These are phyloP conservation scores for Ophiostoma tasmaniense DNA, from an alignment of 2,329 filamentous ascomycete genomes.

Conservation along the genomic window DNA sequence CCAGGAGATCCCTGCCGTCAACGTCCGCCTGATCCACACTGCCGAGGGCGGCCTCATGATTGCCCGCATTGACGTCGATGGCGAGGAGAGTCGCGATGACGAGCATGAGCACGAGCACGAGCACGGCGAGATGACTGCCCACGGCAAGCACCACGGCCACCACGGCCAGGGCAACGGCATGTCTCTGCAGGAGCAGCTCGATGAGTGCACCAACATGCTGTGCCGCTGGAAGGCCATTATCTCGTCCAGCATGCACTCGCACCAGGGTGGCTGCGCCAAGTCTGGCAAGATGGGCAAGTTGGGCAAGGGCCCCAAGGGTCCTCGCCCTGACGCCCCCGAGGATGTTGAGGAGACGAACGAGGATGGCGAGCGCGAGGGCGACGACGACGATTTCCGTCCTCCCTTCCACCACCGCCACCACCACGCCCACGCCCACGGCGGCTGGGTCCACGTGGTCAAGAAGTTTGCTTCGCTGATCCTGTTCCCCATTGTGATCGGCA, in stretches of 20 bases:
- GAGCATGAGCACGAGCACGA: too few relatives aligned
- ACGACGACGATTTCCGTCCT: slow-evolving; percentile 11
- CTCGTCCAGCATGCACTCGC: slow-evolving; percentile 33
- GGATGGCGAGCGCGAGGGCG: background rate
- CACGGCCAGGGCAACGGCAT: slow-evolving; percentile 7
- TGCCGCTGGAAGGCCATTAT: slow-evolving; percentile 49
- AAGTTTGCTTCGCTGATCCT: slow-evolving; percentile 55
- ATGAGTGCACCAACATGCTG: slow-evolving; percentile 36
- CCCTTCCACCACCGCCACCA: slow-evolving; percentile 16
- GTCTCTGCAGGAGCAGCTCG: slow-evolving; percentile 24
- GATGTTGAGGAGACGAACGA: too few relatives aligned
- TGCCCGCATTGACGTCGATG: slow-evolving; percentile 35
- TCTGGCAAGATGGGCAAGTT: slow-evolving; percentile 16
- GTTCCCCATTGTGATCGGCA: slow-evolving; percentile 59
- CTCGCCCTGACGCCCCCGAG: too few relatives aligned
- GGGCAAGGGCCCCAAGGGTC: slow-evolving; percentile 19
- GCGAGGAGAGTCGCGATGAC: slow-evolving; percentile 11
- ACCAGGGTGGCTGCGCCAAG: slow-evolving; percentile 33
- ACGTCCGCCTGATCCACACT: slow-evolving; percentile 54
- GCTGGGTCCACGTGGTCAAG: slow-evolving; percentile 41
- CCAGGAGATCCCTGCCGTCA: slow-evolving; percentile 45
- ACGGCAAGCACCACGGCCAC: background rate
- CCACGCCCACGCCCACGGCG: slow-evolving; percentile 14
- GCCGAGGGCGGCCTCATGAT: slow-evolving; percentile 48
- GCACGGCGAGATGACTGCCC: background rate